phyloP scores from a whole-genome alignment of 2,329 filamentous ascomycete species.

The Talaromyces sp. region DNA sequence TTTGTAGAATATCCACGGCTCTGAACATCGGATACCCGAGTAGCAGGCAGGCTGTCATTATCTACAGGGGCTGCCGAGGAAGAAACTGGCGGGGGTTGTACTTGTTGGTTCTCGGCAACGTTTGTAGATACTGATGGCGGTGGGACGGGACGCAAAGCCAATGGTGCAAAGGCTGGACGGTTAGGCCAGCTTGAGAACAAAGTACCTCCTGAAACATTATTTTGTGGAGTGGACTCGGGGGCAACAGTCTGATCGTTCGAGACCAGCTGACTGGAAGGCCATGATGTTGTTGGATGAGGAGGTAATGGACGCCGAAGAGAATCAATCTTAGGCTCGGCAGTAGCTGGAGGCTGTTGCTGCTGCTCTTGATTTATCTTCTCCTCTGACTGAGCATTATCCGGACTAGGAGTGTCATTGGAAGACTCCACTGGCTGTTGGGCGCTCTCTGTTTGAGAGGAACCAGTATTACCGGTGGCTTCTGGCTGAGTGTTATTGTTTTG shows the following conservation, averaged over 20 bases:
- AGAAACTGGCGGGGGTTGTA: background rate
- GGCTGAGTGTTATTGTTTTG: slow-evolving; percentile 9
- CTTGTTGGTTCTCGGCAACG: background rate
- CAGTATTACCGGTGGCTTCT: slow-evolving; percentile 1
- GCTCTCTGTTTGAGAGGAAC: background rate
- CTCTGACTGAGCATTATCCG: background rate
- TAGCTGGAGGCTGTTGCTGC: background rate
- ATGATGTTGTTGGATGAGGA: background rate
- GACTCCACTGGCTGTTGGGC: background rate
- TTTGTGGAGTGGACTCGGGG: background rate
- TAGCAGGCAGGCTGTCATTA: background rate
- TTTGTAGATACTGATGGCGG: slow-evolving; percentile 1
- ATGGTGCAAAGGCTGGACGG: slow-evolving; percentile 5
- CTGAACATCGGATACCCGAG: background rate
- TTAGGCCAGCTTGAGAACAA: slow-evolving; percentile 11
- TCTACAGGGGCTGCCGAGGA: background rate
- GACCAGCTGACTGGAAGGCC: background rate
- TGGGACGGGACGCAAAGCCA: background rate
- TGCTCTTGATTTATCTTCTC: background rate
- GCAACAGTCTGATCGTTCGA: background rate
- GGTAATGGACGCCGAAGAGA: background rate
- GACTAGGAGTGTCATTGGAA: background rate
- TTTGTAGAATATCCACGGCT: background rate
- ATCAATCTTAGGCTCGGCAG: background rate
- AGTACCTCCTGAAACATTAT: background rate